phyloP scores from a whole-genome alignment of 306 rosid genomes.

The Cicer pinnatifidum region DNA sequence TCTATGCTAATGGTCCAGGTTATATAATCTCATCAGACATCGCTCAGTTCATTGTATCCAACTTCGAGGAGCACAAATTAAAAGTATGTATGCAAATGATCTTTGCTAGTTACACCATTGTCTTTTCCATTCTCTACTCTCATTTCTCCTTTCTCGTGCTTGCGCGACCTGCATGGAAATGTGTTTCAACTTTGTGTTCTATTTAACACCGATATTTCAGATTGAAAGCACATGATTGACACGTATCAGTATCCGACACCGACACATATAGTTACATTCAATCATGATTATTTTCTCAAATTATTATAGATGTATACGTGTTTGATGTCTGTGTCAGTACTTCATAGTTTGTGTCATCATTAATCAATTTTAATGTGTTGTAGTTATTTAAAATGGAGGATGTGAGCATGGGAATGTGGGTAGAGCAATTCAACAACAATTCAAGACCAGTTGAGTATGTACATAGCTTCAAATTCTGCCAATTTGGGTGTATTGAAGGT shows the following conservation, averaged over 20 bases:
- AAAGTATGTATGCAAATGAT: not conserved
- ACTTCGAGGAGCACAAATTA: slow-evolving; percentile 5
- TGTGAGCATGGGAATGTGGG: slow-evolving; percentile 92
- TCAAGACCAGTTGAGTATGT: slow-evolving; percentile 55
- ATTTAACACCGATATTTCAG: too few relatives aligned
- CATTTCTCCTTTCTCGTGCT: not conserved
- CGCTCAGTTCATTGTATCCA: slow-evolving; percentile 5
- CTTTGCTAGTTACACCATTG: not conserved
- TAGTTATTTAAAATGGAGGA: slow-evolving; percentile 82
- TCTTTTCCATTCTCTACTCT: not conserved
- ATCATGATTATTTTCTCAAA: too few relatives aligned
- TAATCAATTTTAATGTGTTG: not conserved
- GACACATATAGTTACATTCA: too few relatives aligned
- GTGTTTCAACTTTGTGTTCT: too few relatives aligned
- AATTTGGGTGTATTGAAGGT: slow-evolving; percentile 71
- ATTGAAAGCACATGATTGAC: too few relatives aligned
- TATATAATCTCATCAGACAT: slow-evolving; percentile 24
- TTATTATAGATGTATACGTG: too few relatives aligned
- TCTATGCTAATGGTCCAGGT: slow-evolving; percentile 27
- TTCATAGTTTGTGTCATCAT: not conserved
- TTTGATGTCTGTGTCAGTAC: too few relatives aligned
- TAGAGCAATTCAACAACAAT: slow-evolving; percentile 61
- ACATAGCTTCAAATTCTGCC: slow-evolving; percentile 69
- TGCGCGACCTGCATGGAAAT: too few relatives aligned
- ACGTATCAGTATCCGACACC: too few relatives aligned